Evolutionary conservation across 2,329 filamentous ascomycete species (phyloP).

Genomic region (Parastagonospora avenae): DNA sequence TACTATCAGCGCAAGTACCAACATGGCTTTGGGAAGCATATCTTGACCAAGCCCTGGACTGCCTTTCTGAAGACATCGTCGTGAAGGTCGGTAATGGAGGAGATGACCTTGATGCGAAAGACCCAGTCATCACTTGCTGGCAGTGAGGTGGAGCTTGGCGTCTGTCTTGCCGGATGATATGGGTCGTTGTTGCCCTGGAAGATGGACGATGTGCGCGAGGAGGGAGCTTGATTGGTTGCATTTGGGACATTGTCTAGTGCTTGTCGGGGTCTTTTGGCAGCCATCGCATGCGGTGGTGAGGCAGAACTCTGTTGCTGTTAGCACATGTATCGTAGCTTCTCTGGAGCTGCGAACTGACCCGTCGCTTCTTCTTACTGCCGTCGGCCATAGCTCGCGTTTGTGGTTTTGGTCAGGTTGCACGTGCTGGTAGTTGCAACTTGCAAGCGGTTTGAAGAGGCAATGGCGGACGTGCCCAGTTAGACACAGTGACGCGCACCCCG

Average conservation of each 20-base stretch:
- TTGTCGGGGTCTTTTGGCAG: neutral
- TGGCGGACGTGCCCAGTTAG: too few species aligned
- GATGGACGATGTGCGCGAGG: neutral
- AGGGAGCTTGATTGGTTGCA: neutral
- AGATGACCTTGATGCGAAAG: constrained; percentile 31
- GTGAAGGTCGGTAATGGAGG: constrained; percentile 5
- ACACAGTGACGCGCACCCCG: too few species aligned
- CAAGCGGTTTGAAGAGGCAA: too few species aligned
- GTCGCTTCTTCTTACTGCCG: neutral
- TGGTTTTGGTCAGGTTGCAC: neutral
- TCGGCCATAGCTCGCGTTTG: neutral
- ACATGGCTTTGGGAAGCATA: constrained; percentile 37
- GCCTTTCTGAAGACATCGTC: constrained; percentile 30
- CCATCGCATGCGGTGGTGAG: neutral
- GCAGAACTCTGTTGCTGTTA: neutral
- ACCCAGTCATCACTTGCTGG: constrained; percentile 26
- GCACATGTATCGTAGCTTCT: neutral
- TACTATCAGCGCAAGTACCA: too few species aligned
- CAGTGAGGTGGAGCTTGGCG: neutral
- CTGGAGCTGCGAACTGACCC: neutral
- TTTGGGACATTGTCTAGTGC: neutral
- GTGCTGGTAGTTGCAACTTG: too few species aligned
- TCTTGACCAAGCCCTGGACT: constrained; percentile 29
- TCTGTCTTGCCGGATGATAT: constrained; percentile 3
- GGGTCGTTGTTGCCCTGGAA: constrained; percentile 1